These are phyloP conservation scores for Camptophora hylomeconis DNA, from an alignment of 2,329 filamentous ascomycete genomes.

Conservation along the genomic window DNA sequence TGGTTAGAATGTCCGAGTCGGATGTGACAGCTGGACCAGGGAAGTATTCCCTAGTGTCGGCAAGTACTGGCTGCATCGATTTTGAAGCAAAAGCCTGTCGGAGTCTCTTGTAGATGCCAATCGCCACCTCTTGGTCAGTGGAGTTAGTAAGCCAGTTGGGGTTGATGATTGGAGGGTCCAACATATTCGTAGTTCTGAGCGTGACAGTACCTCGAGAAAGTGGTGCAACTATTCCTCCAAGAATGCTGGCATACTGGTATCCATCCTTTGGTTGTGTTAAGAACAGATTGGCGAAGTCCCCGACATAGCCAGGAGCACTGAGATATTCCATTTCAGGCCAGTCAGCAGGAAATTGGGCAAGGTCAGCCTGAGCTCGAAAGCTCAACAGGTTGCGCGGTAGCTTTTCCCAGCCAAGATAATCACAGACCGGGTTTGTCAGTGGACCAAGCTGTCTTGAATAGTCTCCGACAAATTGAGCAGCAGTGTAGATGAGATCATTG, in stretches of 20 bases:
- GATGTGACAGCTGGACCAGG: conserved; percentile 5
- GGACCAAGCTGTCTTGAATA: conserved; percentile 4
- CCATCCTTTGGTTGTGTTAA: conserved; percentile 1
- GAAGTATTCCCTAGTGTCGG: conserved; percentile 1
- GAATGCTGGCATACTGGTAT: conserved; percentile 20
- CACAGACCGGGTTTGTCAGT: conserved; percentile 4
- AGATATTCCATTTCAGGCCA: conserved; percentile 24
- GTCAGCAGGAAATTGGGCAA: conserved; percentile 19
- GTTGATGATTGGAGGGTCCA: conserved; percentile 8
- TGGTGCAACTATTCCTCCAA: conserved; percentile 19
- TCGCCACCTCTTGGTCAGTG: conserved; percentile 8
- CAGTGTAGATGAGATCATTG: not conserved
- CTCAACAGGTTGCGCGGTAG: conserved; percentile 13
- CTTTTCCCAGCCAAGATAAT: conserved; percentile 18
- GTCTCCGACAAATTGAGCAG: conserved; percentile 2
- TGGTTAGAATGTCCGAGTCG: conserved; percentile 18
- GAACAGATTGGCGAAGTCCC: conserved; percentile 18
- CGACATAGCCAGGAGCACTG: conserved; percentile 7
- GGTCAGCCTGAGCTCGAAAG: conserved; percentile 7
- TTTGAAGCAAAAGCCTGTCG: conserved; percentile 2
- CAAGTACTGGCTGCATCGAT: conserved; percentile 1
- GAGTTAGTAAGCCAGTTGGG: conserved; percentile 7
- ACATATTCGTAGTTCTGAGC: conserved; percentile 16
- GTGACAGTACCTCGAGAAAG: conserved; percentile 18
- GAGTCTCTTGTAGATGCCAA: conserved; percentile 7